A percentile compares a stretch with the other conserved stretches of the same genome.
Conservation (phyloP, 805 yeast species). For the Kodamaea hsintzibuensis region DNA sequence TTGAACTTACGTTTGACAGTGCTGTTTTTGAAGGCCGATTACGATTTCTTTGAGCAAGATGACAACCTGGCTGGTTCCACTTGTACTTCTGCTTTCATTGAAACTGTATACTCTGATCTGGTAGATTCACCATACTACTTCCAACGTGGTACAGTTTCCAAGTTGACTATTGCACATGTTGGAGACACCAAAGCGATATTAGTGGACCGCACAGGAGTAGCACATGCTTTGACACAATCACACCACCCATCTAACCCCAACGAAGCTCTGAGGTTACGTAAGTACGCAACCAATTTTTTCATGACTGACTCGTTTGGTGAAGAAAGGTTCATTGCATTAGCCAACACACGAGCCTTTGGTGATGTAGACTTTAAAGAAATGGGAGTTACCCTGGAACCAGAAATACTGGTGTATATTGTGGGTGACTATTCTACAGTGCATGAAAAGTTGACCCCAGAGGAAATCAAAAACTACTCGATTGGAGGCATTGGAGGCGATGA, state of each 20-base stretch:
- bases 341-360: slow-evolving; percentile 94
- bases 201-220: slow-evolving; percentile 79
- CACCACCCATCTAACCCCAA: slow-evolving; percentile 87
- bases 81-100: slow-evolving; percentile 63
- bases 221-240: slow-evolving; percentile 71
- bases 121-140: slow-evolving; percentile 49
- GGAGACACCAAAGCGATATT: slow-evolving; percentile 90
- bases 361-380: slow-evolving; percentile 76
- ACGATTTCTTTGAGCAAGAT: slow-evolving; percentile 47
- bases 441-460: slow-evolving; percentile 37
- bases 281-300: slow-evolving; percentile 59
- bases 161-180: slow-evolving; percentile 79
- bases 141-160: slow-evolving; percentile 63
- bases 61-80: slow-evolving; percentile 64
- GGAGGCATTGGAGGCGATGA: slow-evolving; percentile 77
- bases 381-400: slow-evolving; percentile 94
- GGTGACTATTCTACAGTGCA: slow-evolving; percentile 51
- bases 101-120: slow-evolving; percentile 42
- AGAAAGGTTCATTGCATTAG: slow-evolving; percentile 75
- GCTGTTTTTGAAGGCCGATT: slow-evolving; percentile 67
- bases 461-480: slow-evolving; percentile 35
- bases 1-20: slow-evolving; percentile 60
- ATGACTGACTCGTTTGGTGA: slow-evolving; percentile 93
- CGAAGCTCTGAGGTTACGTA: slow-evolving; percentile 71
- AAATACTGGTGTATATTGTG: slow-evolving; percentile 64